Percentiles rank a stretch among this genome's conserved stretches.
Conservation (phyloP, 345 rosid species). For the Eucalyptus melliodora region DNA sequence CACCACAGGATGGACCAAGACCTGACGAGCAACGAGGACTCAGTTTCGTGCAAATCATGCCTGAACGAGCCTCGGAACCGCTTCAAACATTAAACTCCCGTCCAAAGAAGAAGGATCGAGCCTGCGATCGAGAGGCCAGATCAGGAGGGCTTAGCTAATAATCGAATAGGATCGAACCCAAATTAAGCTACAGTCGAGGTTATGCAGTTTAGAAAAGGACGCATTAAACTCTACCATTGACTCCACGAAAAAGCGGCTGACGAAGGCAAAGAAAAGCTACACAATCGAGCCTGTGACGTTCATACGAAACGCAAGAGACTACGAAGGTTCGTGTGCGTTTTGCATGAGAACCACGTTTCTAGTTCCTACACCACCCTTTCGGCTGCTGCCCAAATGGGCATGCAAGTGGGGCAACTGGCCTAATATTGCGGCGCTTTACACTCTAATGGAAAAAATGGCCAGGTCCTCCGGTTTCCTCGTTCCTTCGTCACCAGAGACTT, state of each 20-base stretch:
- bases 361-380: background rate
- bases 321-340: background rate
- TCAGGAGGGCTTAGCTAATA: background rate
- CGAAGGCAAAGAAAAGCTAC: background rate
- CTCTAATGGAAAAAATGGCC: background rate
- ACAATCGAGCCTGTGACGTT: background rate
- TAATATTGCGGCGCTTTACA: background rate
- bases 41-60: background rate
- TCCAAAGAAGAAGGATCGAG: background rate
- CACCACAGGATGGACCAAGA: background rate
- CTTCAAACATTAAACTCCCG: background rate
- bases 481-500: background rate
- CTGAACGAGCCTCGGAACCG: background rate
- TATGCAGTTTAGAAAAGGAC: background rate
- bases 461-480: background rate
- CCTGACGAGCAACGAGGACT: background rate
- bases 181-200: background rate
- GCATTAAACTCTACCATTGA: background rate
- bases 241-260: background rate
- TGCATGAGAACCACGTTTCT: background rate
- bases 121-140: background rate
- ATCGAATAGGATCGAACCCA: background rate
- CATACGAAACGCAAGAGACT: background rate
- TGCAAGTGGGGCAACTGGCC: background rate
- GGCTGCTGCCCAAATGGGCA: background rate